Base-by-base conservation (phyloP, 176 grass and related monocot species). In the Phragmites australis region DNA sequence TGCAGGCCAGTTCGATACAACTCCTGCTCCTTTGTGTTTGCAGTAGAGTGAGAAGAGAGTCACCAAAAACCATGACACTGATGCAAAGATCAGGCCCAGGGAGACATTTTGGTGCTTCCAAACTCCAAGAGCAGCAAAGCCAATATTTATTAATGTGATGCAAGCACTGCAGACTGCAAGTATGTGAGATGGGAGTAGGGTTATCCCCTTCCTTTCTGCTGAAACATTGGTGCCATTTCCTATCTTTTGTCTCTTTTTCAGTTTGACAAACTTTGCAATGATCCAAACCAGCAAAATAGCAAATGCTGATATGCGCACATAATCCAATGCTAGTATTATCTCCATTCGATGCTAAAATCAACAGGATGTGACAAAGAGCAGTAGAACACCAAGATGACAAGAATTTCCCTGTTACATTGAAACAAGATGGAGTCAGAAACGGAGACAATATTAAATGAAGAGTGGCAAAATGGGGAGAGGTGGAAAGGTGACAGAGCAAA, bases 21-120 rank as follows among this genome's bases (percentile, higher is more conserved):
- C 44, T 27, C 32, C 78, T 47, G 63, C 42, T 39, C 65, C 72
- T 73, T 81, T 87, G 50, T 68, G 42, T 63, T 74, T 90, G 53
- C 40, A 84, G 39, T 86, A 90, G 16, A 72, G 19, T 44, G 80
- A 65, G 73, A 86, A 83, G 0, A 88, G 41, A 74, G 85, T 90
- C 3, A 55, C 79, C 65, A 86, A 26, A 88, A 93, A 6, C 88
- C 91, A 93, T 9, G 88, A 88, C 50, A 67, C 10, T 32, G 91
- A 70, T 41, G 68, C 17, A 44, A 93, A 73, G 23, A 83, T 75
- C 48, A 77, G 48, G 42, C 70, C 66, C 22, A 81, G 42, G 9
- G 79, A 44, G 17, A 84, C 0, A 15, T 23, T 72, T 19, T 44
- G 48, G 26, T 34, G 52, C 55, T 68, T 86, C 88, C 88, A 90